phyloP scores from a whole-genome alignment of 2,329 filamentous ascomycete species.

The Teratosphaeria zuluensis region DNA sequence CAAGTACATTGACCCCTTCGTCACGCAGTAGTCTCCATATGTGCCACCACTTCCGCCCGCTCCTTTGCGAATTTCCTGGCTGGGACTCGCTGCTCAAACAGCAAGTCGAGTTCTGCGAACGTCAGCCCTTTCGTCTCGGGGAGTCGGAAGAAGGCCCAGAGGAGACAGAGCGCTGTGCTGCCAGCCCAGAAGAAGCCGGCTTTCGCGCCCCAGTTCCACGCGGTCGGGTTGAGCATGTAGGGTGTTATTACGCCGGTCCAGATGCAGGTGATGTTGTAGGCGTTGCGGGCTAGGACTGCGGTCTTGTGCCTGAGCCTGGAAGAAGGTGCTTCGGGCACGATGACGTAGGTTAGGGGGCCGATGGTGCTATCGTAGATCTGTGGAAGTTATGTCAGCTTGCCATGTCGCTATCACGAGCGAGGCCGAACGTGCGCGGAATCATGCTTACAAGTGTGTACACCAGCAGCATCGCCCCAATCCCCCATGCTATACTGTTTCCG shows the following conservation, averaged over 20 bases:
- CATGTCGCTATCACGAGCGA: no score
- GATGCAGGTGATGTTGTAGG: slow-evolving; percentile 18
- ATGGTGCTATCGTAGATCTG: slow-evolving; percentile 15
- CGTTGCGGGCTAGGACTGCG: slow-evolving; percentile 17
- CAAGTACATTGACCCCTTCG: background rate
- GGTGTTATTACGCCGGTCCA: slow-evolving; percentile 16
- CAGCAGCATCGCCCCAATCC: slow-evolving; percentile 9
- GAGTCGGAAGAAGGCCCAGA: slow-evolving; percentile 36
- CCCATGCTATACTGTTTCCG: slow-evolving; percentile 7
- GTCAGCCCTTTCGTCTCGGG: slow-evolving; percentile 34
- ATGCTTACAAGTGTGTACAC: slow-evolving; percentile 7
- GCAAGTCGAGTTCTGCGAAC: slow-evolving; percentile 48
- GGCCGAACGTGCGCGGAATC: no score
- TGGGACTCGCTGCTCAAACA: slow-evolving; percentile 35
- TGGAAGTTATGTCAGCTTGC: no score
- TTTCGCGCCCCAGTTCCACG: slow-evolving; percentile 9
- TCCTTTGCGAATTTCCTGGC: slow-evolving; percentile 31
- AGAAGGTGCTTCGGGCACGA: slow-evolving; percentile 20
- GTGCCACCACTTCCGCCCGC: background rate
- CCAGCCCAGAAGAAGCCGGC: slow-evolving; percentile 33
- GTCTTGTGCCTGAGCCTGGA: slow-evolving; percentile 20
- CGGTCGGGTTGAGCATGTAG: slow-evolving; percentile 15
- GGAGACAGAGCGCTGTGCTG: slow-evolving; percentile 24
- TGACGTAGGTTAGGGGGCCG: slow-evolving; percentile 15
- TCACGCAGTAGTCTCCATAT: background rate